These are phyloP conservation scores for Botrytis fragariae DNA, from an alignment of 2,329 filamentous ascomycete species.

Conservation along the genomic window DNA sequence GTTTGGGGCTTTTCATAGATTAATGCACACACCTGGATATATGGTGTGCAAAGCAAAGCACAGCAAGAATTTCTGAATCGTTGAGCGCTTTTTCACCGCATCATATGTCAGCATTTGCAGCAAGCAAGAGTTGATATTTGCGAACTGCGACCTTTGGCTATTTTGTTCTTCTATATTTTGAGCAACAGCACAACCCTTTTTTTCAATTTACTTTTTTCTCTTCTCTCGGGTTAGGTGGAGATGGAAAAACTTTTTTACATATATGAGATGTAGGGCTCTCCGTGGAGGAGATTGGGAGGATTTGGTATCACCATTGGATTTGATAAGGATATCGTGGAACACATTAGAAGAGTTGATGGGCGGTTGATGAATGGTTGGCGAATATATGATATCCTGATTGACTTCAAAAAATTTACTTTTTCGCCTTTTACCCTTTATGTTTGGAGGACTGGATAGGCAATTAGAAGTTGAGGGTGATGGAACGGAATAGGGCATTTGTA, in stretches of 20 bases:
- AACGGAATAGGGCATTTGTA: conserved; percentile 12
- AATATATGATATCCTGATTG: conserved; percentile 21
- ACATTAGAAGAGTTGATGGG: conserved; percentile 15
- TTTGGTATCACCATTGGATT: conserved; percentile 4
- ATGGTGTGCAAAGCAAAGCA: conserved; percentile 7
- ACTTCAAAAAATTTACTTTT: conserved; percentile 5
- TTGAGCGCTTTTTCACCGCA: conserved; percentile 4
- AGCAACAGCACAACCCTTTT: conserved; percentile 1
- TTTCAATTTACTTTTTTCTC: conserved; percentile 3
- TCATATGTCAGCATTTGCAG: conserved; percentile 2
- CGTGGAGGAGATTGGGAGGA: conserved; percentile 11
- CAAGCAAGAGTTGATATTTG: conserved; percentile 13
- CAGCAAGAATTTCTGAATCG: conserved; percentile 10
- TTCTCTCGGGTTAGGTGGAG: conserved; percentile 7
- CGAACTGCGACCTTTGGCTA: background rate
- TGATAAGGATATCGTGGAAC: conserved; percentile 17
- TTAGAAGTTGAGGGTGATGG: conserved; percentile 11
- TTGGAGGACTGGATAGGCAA: background rate
- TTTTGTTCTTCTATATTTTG: conserved; percentile 2
- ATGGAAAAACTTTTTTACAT: conserved; percentile 13
- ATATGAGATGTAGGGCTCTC: conserved; percentile 17
- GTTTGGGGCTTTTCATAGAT: conserved; percentile 9
- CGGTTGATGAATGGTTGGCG: conserved; percentile 16
- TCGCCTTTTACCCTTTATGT: conserved; percentile 1
- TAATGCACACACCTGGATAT: background rate